A percentile compares a stretch with the other conserved stretches of the same genome.
Evolutionary conservation across 1,284 basidiomycete genomes (phyloP).

Genomic region (Ustilago shanxiensis): DNA sequence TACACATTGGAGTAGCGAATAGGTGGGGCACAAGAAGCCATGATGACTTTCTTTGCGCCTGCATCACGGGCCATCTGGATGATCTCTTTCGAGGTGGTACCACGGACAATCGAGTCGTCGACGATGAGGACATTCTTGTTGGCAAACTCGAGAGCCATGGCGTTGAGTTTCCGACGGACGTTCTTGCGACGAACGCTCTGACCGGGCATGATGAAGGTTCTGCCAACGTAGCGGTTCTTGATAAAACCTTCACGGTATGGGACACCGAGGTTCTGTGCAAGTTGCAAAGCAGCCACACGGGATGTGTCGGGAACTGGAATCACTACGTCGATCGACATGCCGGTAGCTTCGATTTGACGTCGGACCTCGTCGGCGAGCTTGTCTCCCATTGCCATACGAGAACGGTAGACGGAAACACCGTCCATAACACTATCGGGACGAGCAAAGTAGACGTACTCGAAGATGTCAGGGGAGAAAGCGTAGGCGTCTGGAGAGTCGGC

Average conservation of each 20-base stretch:
- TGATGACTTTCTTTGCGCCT: conserved; percentile 95
- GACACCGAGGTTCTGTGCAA: conserved; percentile 88
- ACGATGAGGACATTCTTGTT: conserved; percentile 94
- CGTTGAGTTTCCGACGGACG: conserved; percentile 94
- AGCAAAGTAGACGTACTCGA: conserved; percentile 99
- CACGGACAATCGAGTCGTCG: conserved; percentile 98
- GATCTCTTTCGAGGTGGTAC: conserved; percentile 98
- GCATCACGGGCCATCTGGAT: conserved; percentile 99
- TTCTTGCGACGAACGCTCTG: conserved; percentile 87
- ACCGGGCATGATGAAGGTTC: conserved; percentile 99
- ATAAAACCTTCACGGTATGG: conserved; percentile 99
- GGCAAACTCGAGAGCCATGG: conserved; percentile 98
- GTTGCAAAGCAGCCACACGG: conserved; percentile 92
- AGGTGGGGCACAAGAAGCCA: conserved; percentile 96
- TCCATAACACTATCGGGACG: conserved; percentile 97
- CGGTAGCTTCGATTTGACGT: conserved; percentile 78
- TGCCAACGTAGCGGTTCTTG: conserved; percentile 97
- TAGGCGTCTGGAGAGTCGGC: conserved; percentile 45
- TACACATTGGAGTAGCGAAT: conserved; percentile 97
- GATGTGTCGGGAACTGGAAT: conserved; percentile 99
- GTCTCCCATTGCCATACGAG: conserved; percentile 99
- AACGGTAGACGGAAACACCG: conserved; percentile 95
- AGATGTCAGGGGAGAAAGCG: conserved; percentile 84
- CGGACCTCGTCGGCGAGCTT: conserved; percentile 88
- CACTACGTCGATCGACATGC: conserved; percentile 77